A percentile compares a stretch with the other conserved stretches of the same genome.
Conservation (phyloP, 352 stramenopile genomes). For the Phytophthora hybrid region DNA sequence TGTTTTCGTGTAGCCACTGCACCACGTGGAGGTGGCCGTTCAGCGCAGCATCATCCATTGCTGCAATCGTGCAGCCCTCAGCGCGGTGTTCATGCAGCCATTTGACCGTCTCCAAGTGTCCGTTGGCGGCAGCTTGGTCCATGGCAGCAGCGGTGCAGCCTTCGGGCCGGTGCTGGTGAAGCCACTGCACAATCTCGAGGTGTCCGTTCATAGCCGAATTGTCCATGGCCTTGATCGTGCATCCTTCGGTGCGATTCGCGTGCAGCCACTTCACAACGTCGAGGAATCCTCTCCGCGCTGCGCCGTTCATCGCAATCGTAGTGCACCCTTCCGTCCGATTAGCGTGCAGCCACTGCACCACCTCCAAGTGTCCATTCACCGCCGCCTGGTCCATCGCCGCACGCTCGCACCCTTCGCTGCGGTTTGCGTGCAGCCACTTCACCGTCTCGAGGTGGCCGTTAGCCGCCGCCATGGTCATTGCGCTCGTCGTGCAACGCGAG, state of each 20-base stretch:
- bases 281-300: conserved; percentile 32
- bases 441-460: conserved; percentile 32
- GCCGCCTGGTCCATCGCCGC: conserved; percentile 38
- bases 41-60: conserved; percentile 32
- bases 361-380: conserved; percentile 32
- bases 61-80: conserved; percentile 27
- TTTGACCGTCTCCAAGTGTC: conserved; percentile 61
- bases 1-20: conserved; percentile 25
- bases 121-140: conserved; percentile 38
- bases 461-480: conserved; percentile 39
- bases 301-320: conserved; percentile 36
- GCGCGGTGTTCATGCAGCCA: conserved; percentile 58
- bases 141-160: conserved; percentile 33
- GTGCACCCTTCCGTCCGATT: conserved; percentile 31
- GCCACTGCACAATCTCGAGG: conserved; percentile 39
- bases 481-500: conserved; percentile 36
- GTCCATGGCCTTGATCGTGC: conserved; percentile 39
- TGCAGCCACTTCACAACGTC: conserved; percentile 35
- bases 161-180: conserved; percentile 29
- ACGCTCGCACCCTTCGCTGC: conserved; percentile 32
- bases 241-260: conserved; percentile 29
- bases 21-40: conserved; percentile 22
- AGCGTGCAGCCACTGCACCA: conserved; percentile 38
- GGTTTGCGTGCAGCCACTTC: conserved; percentile 34
- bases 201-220: conserved; percentile 41